A percentile compares a stretch with the other conserved stretches of the same genome.
These are phyloP conservation scores for Solanum chilense DNA, from an alignment of 257 asterid genomes.

Conservation along the genomic window DNA sequence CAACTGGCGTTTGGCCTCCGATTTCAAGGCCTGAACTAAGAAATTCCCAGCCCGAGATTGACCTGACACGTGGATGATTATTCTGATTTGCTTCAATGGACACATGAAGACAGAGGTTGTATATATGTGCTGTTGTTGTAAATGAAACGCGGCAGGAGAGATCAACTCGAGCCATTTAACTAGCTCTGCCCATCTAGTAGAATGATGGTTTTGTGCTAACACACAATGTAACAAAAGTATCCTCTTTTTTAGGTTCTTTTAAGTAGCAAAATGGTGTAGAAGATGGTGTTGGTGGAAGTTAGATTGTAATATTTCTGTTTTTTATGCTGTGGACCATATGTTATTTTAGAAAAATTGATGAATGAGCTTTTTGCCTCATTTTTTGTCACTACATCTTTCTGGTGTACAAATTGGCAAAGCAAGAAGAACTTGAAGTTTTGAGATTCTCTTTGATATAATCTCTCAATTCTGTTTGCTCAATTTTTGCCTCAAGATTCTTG, in stretches of 20 bases:
- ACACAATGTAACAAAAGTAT: slow-evolving; percentile 27
- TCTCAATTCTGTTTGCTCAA: neutral
- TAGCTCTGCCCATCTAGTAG: slow-evolving; percentile 3
- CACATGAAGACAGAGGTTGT: slow-evolving; percentile 31
- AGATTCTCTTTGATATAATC: neutral
- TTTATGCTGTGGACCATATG: slow-evolving; percentile 7
- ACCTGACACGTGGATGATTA: slow-evolving; percentile 78
- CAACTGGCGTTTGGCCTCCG: slow-evolving; percentile 47
- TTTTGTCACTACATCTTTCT: neutral
- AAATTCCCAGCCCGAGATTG: slow-evolving; percentile 59
- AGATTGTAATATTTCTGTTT: slow-evolving; percentile 7
- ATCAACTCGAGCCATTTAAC: slow-evolving; percentile 1
- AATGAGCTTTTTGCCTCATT: slow-evolving; percentile 5
- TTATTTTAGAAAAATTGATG: slow-evolving; percentile 19
- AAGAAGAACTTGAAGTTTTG: neutral
- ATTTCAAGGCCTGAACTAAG: slow-evolving; percentile 34
- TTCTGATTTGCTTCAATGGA: slow-evolving; percentile 15
- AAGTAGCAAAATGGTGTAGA: slow-evolving; percentile 15
- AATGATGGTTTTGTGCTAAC: slow-evolving; percentile 40
- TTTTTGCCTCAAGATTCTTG: neutral
- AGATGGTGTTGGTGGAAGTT: neutral
- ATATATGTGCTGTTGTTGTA: slow-evolving; percentile 62
- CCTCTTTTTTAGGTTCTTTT: slow-evolving; percentile 14
- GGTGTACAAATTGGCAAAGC: neutral
- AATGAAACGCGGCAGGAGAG: slow-evolving; percentile 30